Evolutionary conservation across 129 eudicot genomes (phyloP), one percentile per base, ranked within the genome.

Genomic region (Solidago caesia): DNA sequence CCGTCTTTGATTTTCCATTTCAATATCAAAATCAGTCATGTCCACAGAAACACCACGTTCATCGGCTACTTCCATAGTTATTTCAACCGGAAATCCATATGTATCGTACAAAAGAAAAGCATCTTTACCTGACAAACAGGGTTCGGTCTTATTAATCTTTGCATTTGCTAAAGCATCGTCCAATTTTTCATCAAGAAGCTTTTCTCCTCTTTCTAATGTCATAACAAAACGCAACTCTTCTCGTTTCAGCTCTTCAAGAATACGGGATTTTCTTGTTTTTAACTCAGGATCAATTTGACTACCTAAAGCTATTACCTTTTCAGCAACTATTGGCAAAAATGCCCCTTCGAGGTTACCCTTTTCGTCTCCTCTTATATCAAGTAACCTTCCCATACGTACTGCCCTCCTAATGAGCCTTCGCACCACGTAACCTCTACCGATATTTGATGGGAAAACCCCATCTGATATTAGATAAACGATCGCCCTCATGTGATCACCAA

Each of bases 401-500:
- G 89, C 85, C 76, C 98, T 85, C 80, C 98, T 85, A 76, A 94
- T 91, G 75, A 94, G 91, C 65, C 97, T 87, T 52, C 96, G 74
- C 29, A 90, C 97, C 15, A 94, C 82, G 69, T 94, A 94, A 41
- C 97, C 98, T 71, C 71, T 66, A 44, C 29, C 39, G 7, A 88
- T 94, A 77, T 85, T 94, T 65, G 97, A 94, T 47, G 98, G 98
- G 75, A 83, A 69, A 68, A 90, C 97, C 10, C 98, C 97, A 25
- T 94, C 98, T 39, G 97, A 90, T 82, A 94, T 80, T 48, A 94
- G 91, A 85, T 79, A 90, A 44, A 87, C 93, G 49, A 94, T 73
- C 12, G 97, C 97, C 68, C 98, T 93, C 91, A 91, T 78, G 84
- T 94, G 98, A 77, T 94, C 98, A 45, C 96, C 98, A n/a, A 94